phyloP scores from a whole-genome alignment of 495 filamentous ascomycete species.

The Talaromyces adpressus region DNA sequence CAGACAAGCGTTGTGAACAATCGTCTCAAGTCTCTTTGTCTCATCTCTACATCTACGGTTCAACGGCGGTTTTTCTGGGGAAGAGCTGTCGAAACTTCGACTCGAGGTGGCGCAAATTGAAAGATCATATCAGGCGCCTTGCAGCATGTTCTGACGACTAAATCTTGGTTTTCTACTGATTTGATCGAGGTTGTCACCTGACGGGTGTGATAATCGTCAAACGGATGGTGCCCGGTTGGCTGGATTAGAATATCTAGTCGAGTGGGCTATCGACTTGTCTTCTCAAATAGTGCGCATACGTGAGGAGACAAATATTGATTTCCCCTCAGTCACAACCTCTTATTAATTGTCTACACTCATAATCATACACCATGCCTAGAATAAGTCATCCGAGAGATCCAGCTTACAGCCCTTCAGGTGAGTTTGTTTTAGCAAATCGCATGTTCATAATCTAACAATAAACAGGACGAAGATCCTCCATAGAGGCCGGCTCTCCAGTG shows the following conservation, averaged over 20 bases:
- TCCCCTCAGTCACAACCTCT: background rate
- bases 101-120: background rate
- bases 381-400: slow-evolving; percentile 7
- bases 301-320: background rate
- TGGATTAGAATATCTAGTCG: background rate
- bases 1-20: background rate
- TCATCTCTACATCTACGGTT: background rate
- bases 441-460: background rate
- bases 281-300: background rate
- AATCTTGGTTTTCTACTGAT: background rate
- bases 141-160: background rate
- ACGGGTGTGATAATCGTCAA: background rate
- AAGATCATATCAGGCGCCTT: background rate
- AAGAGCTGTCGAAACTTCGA: background rate
- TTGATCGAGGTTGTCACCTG: background rate
- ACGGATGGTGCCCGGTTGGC: background rate
- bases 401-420: slow-evolving; percentile 6
- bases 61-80: background rate
- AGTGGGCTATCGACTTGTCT: background rate
- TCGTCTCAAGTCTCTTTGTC: background rate
- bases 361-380: slow-evolving; percentile 18
- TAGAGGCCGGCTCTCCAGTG: slow-evolving; percentile 12
- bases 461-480: slow-evolving; percentile 10
- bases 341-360: background rate
- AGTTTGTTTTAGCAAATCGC: background rate